Conservation (phyloP, 1,284 basidiomycete genomes). For the Rugosomyces carneus region DNA sequence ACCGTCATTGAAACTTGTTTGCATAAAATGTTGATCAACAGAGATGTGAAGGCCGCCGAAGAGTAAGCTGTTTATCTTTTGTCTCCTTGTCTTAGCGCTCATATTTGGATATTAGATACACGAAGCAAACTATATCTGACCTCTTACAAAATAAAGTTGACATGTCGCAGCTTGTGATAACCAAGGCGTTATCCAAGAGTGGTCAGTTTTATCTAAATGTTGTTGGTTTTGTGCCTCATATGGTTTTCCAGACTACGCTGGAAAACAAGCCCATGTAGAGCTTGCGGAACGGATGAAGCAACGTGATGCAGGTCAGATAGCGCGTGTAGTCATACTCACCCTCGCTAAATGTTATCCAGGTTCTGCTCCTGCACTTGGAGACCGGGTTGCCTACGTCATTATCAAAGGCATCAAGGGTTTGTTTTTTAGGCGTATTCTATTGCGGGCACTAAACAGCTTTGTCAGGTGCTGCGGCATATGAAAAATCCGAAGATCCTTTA, state of each 20-base stretch:
- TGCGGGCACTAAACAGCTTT: not conserved
- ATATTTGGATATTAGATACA: slow-evolving; percentile 53
- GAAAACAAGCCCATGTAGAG: slow-evolving; percentile 93
- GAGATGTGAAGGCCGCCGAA: slow-evolving; percentile 89
- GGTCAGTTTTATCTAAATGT: slow-evolving; percentile 38
- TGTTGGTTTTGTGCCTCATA: not conserved
- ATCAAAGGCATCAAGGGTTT: slow-evolving; percentile 90
- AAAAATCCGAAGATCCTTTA: slow-evolving; percentile 94
- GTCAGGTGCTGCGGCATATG: slow-evolving; percentile 90
- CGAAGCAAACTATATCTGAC: slow-evolving; percentile 89
- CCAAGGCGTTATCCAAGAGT: slow-evolving; percentile 87
- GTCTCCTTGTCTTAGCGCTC: not conserved
- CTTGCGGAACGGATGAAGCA: slow-evolving; percentile 91
- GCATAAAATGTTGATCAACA: slow-evolving; percentile 93
- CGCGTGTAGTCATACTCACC: not conserved
- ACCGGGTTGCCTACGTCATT: slow-evolving; percentile 97
- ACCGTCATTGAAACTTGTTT: slow-evolving; percentile 96
- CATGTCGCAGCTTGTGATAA: slow-evolving; percentile 97
- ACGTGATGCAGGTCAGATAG: slow-evolving; percentile 76
- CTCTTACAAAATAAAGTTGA: slow-evolving; percentile 93
- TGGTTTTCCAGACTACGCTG: slow-evolving; percentile 63
- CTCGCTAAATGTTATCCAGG: slow-evolving; percentile 31
- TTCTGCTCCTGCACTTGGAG: slow-evolving; percentile 88
- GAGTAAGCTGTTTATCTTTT: slow-evolving; percentile 46
- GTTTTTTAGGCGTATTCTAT: not conserved